Evolutionary conservation across 768 basidiomycete species (phyloP).

Genomic region (Amanita brunnescens): DNA sequence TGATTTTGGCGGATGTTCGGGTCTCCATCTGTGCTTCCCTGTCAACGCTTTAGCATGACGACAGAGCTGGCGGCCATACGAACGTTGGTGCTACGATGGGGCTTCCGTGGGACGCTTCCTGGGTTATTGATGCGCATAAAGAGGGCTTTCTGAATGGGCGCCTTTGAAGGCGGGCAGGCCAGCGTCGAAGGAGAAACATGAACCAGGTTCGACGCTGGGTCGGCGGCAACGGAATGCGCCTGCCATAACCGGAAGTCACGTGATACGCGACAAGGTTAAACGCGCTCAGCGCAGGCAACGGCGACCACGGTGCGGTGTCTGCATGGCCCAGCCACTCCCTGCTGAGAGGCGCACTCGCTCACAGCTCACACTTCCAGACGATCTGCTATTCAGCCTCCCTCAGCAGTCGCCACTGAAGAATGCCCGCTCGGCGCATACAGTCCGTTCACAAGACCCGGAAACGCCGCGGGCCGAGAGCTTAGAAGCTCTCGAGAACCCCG

Average conservation of each 20-base stretch:
- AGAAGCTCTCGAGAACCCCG: neutral
- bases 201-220: neutral
- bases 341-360: constrained; percentile 32
- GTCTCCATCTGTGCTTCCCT: constrained; percentile 28
- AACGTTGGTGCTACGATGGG: constrained; percentile 21
- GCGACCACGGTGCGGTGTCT: neutral
- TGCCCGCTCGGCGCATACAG: constrained; percentile 18
- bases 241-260: constrained; percentile 13
- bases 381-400: constrained; percentile 33
- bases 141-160: neutral
- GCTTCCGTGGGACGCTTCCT: constrained; percentile 10
- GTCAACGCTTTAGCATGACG: constrained; percentile 16
- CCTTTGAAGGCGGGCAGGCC: neutral
- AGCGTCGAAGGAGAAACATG: constrained; percentile 4
- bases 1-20: constrained; percentile 38
- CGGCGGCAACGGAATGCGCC: neutral
- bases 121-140: neutral
- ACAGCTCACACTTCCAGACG: constrained; percentile 39
- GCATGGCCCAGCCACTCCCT: neutral
- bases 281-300: constrained; percentile 9
- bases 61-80: constrained; percentile 10
- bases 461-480: no score
- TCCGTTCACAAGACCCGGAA: no score
- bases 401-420: constrained; percentile 45
- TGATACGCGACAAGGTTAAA: constrained; percentile 23